Base-by-base conservation (phyloP, 306 rosid genomes). In the Quercus agrifolia region DNA sequence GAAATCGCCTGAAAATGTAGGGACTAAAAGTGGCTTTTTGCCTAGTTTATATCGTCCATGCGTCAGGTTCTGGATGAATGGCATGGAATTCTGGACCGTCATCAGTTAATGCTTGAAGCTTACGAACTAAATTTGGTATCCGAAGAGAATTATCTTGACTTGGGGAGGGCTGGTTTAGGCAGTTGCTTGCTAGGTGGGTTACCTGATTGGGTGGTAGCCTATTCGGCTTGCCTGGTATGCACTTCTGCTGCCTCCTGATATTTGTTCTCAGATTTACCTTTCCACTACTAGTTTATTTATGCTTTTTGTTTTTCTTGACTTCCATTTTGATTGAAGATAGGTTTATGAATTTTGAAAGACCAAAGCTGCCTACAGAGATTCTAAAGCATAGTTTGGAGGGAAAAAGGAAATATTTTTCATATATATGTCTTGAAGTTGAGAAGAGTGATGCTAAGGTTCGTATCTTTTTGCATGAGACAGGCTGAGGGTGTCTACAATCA, bases 401-500 rank as follows among this genome's bases (percentile, higher is more conserved):
- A 41, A 94, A 94, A 67, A 83, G 94, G 77, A 92, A 94, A 75
- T 88, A 94, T 57, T 92, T 90, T 85, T 92, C 97, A 80, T 97
- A 94, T 63, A 91, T 94, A 38, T 87, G 86, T 80, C 90, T 94
- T 63, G 97, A 94, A 78, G 97, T 92, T 73, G 98, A 94, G 90
- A 92, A 85, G 85, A 92, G 93, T 82, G 98, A 94, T 68, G 98
- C 97, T 1, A 97, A 92, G 85, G 94, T 92, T 87, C 61, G 57
- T 33, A 70, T 75, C 58, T 79, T 68, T 77, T 78, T 74, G 73
- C 71, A 52, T 77, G 87, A 61, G 75, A 83, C 87, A 95, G 99
- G 98, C 99, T 28, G 99, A 93, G 84, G 99, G 99, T 63, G 97
- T 95, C 12, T 93, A 93, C 90, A 95, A 95, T 85, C 99, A 95